A percentile compares a stretch with the other conserved stretches of the same genome.
phyloP scores from a whole-genome alignment of 176 grass and related monocot genomes.

The Raddia distichophylla region DNA sequence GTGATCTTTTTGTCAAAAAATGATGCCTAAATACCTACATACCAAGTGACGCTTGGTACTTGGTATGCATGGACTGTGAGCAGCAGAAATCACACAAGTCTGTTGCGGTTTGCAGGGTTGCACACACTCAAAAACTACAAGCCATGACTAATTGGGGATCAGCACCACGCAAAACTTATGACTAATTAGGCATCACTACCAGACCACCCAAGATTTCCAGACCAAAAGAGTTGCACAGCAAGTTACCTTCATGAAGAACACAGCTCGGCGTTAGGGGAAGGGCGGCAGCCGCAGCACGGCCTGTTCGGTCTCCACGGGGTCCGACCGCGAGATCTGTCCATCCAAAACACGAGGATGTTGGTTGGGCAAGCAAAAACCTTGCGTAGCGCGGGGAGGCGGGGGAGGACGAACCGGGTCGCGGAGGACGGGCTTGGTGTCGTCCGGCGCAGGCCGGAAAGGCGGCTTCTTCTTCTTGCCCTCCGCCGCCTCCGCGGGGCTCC shows the following conservation, averaged over 20 bases:
- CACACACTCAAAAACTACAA: background rate
- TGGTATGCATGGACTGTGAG: background rate
- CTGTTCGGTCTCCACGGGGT: slow-evolving; percentile 74
- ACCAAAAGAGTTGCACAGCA: background rate
- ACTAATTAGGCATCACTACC: no score
- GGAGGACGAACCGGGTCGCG: slow-evolving; percentile 62
- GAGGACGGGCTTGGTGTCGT: slow-evolving; percentile 80
- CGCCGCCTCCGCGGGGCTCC: background rate
- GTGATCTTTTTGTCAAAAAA: no score
- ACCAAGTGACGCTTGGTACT: background rate
- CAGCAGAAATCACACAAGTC: background rate
- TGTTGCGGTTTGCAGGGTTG: background rate
- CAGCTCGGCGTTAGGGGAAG: slow-evolving; percentile 36
- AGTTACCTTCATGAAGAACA: background rate
- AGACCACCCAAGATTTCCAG: no score
- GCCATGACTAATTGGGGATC: background rate
- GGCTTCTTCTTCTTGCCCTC: slow-evolving; percentile 40
- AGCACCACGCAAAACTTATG: background rate
- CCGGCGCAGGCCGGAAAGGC: slow-evolving; percentile 54
- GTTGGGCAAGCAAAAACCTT: no score
- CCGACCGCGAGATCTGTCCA: slow-evolving; percentile 82
- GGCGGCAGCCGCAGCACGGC: slow-evolving; percentile 70
- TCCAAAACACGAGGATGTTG: background rate
- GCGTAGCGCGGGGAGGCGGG: background rate
- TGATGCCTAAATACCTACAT: background rate